Evolutionary conservation across 495 filamentous ascomycete genomes (phyloP), one percentile per base, ranked within the genome.

Genomic region (Hypoxylon fuscum): DNA sequence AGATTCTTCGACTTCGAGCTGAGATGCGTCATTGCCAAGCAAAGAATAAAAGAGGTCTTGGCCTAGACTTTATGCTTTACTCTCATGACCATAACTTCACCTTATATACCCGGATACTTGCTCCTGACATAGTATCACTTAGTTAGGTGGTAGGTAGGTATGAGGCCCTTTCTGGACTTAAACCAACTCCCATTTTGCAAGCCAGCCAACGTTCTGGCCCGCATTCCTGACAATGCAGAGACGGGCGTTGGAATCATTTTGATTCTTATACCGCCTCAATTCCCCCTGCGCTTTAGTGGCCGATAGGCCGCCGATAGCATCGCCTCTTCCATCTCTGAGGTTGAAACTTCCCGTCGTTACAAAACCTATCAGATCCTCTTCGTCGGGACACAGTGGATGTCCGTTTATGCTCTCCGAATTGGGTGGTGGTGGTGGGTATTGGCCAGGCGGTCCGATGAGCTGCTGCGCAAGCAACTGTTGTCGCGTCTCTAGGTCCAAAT

Each of bases 261-360:
- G 69, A 49, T 66, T 78, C 68, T 34, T 65, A 32, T 69, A 69
- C 45, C 34, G 53, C 29, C 29, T 73, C 14, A 68, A 57, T 27
- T 66, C 59, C 27, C 74, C 74, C 8, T 81, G 50, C 20, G 89
- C 84, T 74, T 83, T 90, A 3, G 69, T 75, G 2, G 93, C 74
- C 2, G 83, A 74, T 17, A 97, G 73, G 14, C 82, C 87, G 0
- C 90, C 95, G 55, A 98, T 81, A 0, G 88, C 93, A 18, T 87
- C 87, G 0, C 87, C 88, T 67, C 81, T 82, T 1, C 94, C 95
- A 55, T 92, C 85, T 5, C 85, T 86, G 2, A 97, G 79, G 62
- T 90, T 90, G 62, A 88, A 97, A 46, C 90, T 88, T 1, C 94
- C 95, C 1, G 88, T 90, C 18, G 92, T 97, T 17, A 97, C 87